Evolutionary conservation across 2,329 filamentous ascomycete genomes (phyloP).

Genomic region (Xylaria sp.): DNA sequence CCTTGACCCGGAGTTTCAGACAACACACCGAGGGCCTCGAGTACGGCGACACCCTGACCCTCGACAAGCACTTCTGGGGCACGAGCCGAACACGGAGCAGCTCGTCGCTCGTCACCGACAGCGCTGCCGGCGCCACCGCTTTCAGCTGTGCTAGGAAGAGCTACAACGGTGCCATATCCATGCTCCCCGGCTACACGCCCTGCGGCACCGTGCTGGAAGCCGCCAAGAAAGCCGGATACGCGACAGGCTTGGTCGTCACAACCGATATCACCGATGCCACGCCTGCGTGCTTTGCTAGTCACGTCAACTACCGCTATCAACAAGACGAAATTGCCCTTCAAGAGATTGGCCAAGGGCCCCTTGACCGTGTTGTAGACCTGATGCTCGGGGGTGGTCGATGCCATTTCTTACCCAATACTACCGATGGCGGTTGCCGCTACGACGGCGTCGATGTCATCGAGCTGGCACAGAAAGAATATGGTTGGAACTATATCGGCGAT

Average conservation of each 20-base stretch:
- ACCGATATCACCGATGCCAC: conserved; percentile 96
- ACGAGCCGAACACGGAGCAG: conserved; percentile 87
- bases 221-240: conserved; percentile 90
- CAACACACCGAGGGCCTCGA: conserved; percentile 81
- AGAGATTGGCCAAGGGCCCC: conserved; percentile 86
- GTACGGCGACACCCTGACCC: conserved; percentile 76
- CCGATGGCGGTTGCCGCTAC: conserved; percentile 80
- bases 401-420: conserved; percentile 88
- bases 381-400: conserved; percentile 94
- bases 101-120: conserved; percentile 90
- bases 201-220: conserved; percentile 95
- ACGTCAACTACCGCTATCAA: conserved; percentile 81
- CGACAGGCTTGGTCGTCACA: conserved; percentile 93
- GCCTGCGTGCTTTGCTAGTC: conserved; percentile 92
- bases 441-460: conserved; percentile 81
- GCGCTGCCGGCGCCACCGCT: conserved; percentile 94
- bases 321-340: conserved; percentile 94
- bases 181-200: conserved; percentile 83
- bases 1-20: conserved; percentile 85
- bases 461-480: conserved; percentile 77
- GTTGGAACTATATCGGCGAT: conserved; percentile 81
- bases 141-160: conserved; percentile 94
- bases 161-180: conserved; percentile 96
- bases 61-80: conserved; percentile 92
- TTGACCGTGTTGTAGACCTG: conserved; percentile 89